Percentiles rank a stretch among this genome's conserved stretches.
Evolutionary conservation across 1,139 yeast genomes (phyloP).

Genomic region (Saccharomycopsis hybrid): DNA sequence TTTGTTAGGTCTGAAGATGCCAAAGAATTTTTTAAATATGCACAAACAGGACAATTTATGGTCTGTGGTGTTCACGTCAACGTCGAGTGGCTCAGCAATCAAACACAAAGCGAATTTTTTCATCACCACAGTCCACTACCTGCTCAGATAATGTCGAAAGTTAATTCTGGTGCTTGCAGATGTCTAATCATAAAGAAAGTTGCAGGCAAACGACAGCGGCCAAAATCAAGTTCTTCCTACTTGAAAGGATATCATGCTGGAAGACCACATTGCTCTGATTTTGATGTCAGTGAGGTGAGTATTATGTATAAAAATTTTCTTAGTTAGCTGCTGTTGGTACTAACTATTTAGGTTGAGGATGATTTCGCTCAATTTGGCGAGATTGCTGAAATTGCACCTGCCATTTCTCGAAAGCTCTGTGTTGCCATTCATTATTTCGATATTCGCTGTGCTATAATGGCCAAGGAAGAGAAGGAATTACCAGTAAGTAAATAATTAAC

Average conservation of each 20-base stretch:
- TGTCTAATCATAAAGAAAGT: conserved; percentile 35
- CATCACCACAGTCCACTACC: neutral
- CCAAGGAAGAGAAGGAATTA: conserved; percentile 42
- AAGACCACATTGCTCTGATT: conserved; percentile 25
- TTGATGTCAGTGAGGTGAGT: conserved; percentile 32
- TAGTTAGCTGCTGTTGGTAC: too few relatives aligned
- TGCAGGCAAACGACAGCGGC: neutral
- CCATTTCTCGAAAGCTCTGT: conserved; percentile 59
- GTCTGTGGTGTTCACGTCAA: conserved; percentile 50
- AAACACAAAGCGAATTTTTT: too few relatives aligned
- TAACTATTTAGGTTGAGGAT: conserved; percentile 33
- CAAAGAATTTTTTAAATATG: conserved; percentile 44
- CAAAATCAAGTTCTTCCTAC: conserved; percentile 8
- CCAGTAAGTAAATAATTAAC: too few relatives aligned
- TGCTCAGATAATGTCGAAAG: neutral
- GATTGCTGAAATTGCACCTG: conserved; percentile 58
- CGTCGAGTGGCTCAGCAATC: conserved; percentile 33
- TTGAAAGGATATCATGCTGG: conserved; percentile 2
- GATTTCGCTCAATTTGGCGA: conserved; percentile 57
- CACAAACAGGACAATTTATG: conserved; percentile 49
- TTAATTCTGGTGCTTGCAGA: conserved; percentile 32
- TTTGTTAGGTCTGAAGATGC: conserved; percentile 55
- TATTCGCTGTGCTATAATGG: conserved; percentile 54
- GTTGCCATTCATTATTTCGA: conserved; percentile 59
- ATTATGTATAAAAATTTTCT: too few relatives aligned